These are phyloP conservation scores for Chlorociboria aeruginascens DNA, from an alignment of 495 filamentous ascomycete genomes.

Conservation along the genomic window DNA sequence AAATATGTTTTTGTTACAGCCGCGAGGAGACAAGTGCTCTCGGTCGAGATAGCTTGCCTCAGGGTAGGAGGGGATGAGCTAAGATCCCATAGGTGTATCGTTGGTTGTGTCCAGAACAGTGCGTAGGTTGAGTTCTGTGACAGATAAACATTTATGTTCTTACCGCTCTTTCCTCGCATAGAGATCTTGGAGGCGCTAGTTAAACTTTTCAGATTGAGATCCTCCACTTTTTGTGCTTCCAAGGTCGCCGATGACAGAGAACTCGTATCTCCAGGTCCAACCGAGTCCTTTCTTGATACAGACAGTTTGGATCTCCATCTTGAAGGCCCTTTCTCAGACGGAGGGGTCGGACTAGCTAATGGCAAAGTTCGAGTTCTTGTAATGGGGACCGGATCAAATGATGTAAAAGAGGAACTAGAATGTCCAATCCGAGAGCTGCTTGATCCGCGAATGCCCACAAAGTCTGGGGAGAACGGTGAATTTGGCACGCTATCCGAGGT, in stretches of 20 bases:
- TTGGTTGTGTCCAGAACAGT: constrained; percentile 26
- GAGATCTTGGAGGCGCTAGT: constrained; percentile 11
- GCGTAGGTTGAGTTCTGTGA: constrained; percentile 26
- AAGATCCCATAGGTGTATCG: constrained; percentile 27
- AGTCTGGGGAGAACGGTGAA: background rate
- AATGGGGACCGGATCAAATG: constrained; percentile 3
- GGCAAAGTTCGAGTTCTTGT: constrained; percentile 13
- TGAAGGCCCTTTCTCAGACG: constrained; percentile 19
- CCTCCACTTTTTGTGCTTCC: constrained; percentile 23
- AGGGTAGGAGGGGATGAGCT: constrained; percentile 20
- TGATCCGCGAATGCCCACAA: background rate
- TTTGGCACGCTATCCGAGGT: background rate
- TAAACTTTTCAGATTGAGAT: constrained; percentile 19
- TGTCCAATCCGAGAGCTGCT: constrained; percentile 1
- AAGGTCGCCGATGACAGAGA: constrained; percentile 22
- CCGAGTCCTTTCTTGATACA: constrained; percentile 16
- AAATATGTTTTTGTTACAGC: constrained; percentile 21
- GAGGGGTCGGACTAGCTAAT: background rate
- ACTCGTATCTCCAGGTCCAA: constrained; percentile 18
- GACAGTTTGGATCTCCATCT: constrained; percentile 23
- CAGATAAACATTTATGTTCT: constrained; percentile 22
- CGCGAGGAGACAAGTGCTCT: constrained; percentile 26
- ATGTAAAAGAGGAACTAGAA: background rate
- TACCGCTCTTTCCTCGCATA: constrained; percentile 16
- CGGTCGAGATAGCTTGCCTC: constrained; percentile 18